Base-by-base conservation (phyloP, 108 stramenopile species). In the Pelagomonas calceolata region DNA sequence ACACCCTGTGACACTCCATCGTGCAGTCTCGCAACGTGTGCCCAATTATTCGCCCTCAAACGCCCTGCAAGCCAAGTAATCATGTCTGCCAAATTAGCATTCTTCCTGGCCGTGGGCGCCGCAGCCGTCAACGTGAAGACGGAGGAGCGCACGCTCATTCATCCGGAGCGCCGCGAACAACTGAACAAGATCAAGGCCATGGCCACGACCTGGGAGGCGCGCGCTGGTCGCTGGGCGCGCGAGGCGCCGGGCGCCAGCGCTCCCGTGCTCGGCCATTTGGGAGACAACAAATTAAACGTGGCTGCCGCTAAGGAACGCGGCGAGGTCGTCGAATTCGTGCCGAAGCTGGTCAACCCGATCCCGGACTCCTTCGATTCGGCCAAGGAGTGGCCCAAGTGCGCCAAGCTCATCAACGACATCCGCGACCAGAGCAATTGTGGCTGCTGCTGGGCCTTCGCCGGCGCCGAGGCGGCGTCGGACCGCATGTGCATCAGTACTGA, bases 371-470 rank as follows among this genome's bases (percentile, higher is more conserved):
- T 78, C 68, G 77, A 78, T 34, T 35, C n/a, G 4, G 71, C 63
- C 68, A 44, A 10, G 31, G 36, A 15, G 51, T 78, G 72, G 72
- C 77, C 77, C 43, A 60, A 65, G 66, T 78, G 77, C 64, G 9
- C 73, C 30, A 66, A 64, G 36, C 37, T 78, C 37, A 73, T 66
- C 66, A 73, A 46, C 63, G 66, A 44, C 36, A 72, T 78, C 30
- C 66, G 77, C 14, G 77, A 78, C 68, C 77, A 78, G 73, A 51
- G 44, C n/a, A 44, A 73, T 67, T 78, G 77, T 69, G 77, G 77
- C 18, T 78, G 71, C 60, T 78, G 77, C 73, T 78, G 77, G 77
- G 77, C 77, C 4, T 78, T 78, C 65, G 77, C 71, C 7, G 66
- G 65, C 16, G 72, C 77, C 36, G 66, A 67, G 32, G 77, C 73